Conservation (phyloP, 148 eudicot genomes). For the Vaccinium macrocarpon region DNA sequence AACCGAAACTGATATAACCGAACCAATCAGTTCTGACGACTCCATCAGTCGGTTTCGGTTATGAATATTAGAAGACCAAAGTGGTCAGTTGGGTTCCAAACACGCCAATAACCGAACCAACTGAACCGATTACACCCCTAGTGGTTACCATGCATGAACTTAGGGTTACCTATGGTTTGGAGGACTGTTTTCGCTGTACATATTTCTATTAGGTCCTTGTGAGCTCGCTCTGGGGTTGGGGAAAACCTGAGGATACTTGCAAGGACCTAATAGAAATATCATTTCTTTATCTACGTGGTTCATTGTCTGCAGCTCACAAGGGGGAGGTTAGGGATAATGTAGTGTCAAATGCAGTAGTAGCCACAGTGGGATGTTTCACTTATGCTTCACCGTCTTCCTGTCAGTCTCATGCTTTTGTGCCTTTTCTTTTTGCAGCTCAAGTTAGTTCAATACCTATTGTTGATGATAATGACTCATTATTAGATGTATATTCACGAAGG, state of each 20-base stretch:
- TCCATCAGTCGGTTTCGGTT: too few species aligned
- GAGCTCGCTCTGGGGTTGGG: not conserved
- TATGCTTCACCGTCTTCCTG: not conserved
- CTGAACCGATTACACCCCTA: not conserved
- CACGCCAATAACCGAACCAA: not conserved
- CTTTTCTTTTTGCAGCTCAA: slow-evolving; percentile 46
- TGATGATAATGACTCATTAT: slow-evolving; percentile 54
- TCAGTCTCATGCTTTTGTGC: not conserved
- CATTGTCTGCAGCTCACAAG: not conserved
- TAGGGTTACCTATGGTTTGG: not conserved
- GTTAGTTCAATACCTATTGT: slow-evolving; percentile 71
- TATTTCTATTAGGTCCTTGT: not conserved
- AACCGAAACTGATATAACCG: not conserved
- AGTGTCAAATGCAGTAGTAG: not conserved
- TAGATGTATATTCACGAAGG: slow-evolving; percentile 69
- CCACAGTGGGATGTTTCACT: not conserved
- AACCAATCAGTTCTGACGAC: not conserved
- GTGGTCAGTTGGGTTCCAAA: not conserved
- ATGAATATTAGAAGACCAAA: too few species aligned
- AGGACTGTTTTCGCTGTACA: not conserved
- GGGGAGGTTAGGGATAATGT: not conserved
- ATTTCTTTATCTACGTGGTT: not conserved
- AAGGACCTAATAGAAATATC: not conserved
- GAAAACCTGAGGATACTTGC: too few species aligned
- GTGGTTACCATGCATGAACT: not conserved